These are phyloP conservation scores for Centaurea solstitialis DNA, from an alignment of 129 eudicot genomes.

Conservation along the genomic window DNA sequence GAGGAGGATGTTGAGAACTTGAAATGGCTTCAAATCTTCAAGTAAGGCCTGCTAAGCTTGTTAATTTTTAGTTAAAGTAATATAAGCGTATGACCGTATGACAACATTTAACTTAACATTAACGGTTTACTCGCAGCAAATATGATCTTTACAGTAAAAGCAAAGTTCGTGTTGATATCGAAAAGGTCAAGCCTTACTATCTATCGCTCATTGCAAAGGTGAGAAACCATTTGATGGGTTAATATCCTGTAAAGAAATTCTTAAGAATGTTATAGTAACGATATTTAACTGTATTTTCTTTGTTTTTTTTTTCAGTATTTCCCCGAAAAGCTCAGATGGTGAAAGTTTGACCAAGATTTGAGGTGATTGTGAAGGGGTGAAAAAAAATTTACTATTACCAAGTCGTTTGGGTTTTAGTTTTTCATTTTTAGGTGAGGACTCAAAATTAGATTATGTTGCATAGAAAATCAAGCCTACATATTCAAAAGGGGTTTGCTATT, in stretches of 20 bases:
- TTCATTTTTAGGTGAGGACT: too few relatives aligned
- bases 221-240: neutral
- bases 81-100: neutral
- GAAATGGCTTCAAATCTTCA: slow-evolving; percentile 87
- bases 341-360: slow-evolving; percentile 5
- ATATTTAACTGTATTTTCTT: neutral
- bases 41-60: slow-evolving; percentile 32
- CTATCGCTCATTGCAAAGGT: slow-evolving; percentile 84
- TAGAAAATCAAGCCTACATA: too few relatives aligned
- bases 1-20: slow-evolving; percentile 76
- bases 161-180: slow-evolving; percentile 76
- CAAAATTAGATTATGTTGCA: too few relatives aligned
- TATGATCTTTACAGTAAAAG: slow-evolving; percentile 95
- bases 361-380: too few relatives aligned
- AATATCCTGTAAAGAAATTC: neutral
- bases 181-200: slow-evolving; percentile 86
- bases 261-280: neutral
- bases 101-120: neutral
- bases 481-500: too few relatives aligned
- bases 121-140: slow-evolving; percentile 46
- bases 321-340: slow-evolving; percentile 72
- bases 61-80: neutral
- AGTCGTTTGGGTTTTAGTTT: too few relatives aligned
- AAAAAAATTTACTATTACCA: too few relatives aligned
- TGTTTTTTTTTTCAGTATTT: slow-evolving; percentile 45